Base-by-base conservation (phyloP, 2,329 filamentous ascomycete genomes). In the Aspergillus cejpii region DNA sequence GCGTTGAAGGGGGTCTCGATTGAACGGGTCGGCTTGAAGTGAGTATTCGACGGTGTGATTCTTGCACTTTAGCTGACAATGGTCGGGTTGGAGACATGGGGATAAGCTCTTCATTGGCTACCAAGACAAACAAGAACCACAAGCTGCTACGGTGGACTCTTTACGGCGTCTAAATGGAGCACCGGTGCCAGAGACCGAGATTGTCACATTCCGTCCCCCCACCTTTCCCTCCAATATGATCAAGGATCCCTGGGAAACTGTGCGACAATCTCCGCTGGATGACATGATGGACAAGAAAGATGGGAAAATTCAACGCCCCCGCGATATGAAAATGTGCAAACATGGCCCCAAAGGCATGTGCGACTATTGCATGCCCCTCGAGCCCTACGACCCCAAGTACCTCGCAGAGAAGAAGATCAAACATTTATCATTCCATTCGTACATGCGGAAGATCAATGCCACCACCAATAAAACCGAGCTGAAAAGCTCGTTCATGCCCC, bases 271-370 rank as follows among this genome's bases (percentile, higher is more conserved):
- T 2, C 75, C 83, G 2, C 75, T 98, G 7, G 94, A 98, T 63
- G 84, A 98, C 62, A 74, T 78, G 44, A 72, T 98, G 61, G 92
- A 98, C 67, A 87, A 81, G 69, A 78, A 83, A 54, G 84, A 92
- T 74, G 92, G 92, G 54, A 98, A 95, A 72, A 95, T 96, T 41
- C 73, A 80, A 15, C 77, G 90, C 50, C 78, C 78, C 50, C 77
- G 77, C 47, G 87, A 94, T 64, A 65, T 71, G 47, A 87, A 86
- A 63, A 92, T 98, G 89, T 98, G 92, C 72, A 84, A 87, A 50
- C 92, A 98, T 65, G 91, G 91, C 1, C 83, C 85, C 41, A 97
- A 95, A 70, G 92, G 92, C 65, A 98, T 98, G 92, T 98, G 92
- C 68, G 92, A 98, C 70, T 94, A 96, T 70, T 98, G 92, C 72